Evolutionary conservation across 2,329 filamentous ascomycete species (phyloP).

Genomic region (Zasmidium angulare): DNA sequence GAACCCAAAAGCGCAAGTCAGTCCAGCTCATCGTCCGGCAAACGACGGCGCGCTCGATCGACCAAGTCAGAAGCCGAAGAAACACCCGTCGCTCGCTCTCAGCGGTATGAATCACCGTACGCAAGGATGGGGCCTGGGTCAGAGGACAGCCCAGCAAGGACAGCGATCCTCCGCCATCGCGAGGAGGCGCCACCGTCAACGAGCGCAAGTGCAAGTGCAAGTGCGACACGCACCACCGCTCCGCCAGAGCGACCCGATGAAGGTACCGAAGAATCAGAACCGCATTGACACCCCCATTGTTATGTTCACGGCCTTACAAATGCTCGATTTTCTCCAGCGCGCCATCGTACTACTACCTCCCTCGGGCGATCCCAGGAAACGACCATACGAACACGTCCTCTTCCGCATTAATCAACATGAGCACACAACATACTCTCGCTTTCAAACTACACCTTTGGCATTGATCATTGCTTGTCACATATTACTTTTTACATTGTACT

Average conservation of each 20-base stretch:
- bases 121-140: constrained; percentile 13
- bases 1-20: constrained; percentile 29
- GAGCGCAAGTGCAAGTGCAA: not conserved
- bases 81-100: constrained; percentile 12
- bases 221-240: constrained; percentile 7
- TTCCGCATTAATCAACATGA: not conserved
- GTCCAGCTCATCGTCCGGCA: constrained; percentile 34
- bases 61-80: constrained; percentile 22
- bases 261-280: constrained; percentile 4
- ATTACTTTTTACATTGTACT: constrained; percentile 5
- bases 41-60: constrained; percentile 30
- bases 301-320: not conserved
- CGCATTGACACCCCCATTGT: not conserved
- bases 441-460: not conserved
- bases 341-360: not conserved
- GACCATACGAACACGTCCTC: not conserved
- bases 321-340: not conserved
- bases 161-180: constrained; percentile 29
- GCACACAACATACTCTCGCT: not conserved
- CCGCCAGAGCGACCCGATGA: constrained; percentile 9
- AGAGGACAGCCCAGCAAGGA: constrained; percentile 28
- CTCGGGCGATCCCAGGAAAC: not conserved
- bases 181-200: constrained; percentile 14
- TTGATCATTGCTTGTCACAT: not conserved
- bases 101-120: constrained; percentile 30